phyloP scores from a whole-genome alignment of 2,329 filamentous ascomycete genomes.

The Stagonosporopsis rhizophila region DNA sequence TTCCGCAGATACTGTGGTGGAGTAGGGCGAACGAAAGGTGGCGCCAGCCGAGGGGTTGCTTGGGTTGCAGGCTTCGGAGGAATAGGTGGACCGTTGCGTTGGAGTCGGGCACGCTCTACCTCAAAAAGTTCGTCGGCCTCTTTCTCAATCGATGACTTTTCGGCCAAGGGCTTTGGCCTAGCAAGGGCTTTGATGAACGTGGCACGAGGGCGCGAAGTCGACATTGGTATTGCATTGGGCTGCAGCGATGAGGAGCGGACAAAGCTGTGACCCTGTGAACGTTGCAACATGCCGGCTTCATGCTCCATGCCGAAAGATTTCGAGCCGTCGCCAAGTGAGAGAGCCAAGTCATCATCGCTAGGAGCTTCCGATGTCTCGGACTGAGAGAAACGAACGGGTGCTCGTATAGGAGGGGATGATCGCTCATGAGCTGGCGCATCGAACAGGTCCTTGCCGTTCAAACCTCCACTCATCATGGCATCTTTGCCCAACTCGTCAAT shows the following conservation, averaged over 20 bases:
- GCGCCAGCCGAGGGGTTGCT: neutral
- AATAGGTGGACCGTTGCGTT: conserved; percentile 20
- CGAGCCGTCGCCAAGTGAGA: conserved; percentile 36
- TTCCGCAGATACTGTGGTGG: neutral
- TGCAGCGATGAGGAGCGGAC: conserved; percentile 14
- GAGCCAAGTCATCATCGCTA: conserved; percentile 31
- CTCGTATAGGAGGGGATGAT: conserved; percentile 1
- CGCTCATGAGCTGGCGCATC: conserved; percentile 20
- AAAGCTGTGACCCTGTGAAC: neutral
- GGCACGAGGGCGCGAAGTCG: neutral
- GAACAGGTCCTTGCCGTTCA: conserved; percentile 9
- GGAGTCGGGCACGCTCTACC: conserved; percentile 28
- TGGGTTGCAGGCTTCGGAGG: neutral
- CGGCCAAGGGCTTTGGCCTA: conserved; percentile 2
- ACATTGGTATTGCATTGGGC: conserved; percentile 4
- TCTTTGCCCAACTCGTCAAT: conserved; percentile 25
- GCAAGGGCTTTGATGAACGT: neutral
- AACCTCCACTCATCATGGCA: conserved; percentile 22
- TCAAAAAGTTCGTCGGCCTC: conserved; percentile 24
- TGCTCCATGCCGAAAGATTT: conserved; percentile 46
- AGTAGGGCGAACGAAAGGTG: neutral
- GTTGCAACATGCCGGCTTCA: conserved; percentile 42
- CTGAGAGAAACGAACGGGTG: conserved; percentile 25
- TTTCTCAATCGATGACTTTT: conserved; percentile 14
- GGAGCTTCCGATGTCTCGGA: conserved; percentile 28